Conservation (phyloP, 2,329 filamentous ascomycete genomes). For the Epichloe bromicola region DNA sequence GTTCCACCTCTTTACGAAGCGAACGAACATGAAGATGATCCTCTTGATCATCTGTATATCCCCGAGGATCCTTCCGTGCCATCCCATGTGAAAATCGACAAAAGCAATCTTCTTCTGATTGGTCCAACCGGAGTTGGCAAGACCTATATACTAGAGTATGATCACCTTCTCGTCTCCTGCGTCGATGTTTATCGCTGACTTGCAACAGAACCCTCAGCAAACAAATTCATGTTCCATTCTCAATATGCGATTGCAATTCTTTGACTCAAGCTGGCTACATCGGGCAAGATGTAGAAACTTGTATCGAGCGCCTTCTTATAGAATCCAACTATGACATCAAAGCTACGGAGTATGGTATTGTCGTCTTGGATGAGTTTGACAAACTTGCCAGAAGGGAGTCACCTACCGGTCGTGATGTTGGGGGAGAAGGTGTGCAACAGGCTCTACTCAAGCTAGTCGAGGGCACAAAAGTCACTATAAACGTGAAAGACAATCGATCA, state of each 20-base stretch:
- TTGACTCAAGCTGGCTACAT: slow-evolving; percentile 97
- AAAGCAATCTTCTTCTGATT: slow-evolving; percentile 84
- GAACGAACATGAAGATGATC: slow-evolving; percentile 16
- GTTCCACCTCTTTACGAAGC: slow-evolving; percentile 28
- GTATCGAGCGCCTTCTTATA: slow-evolving; percentile 78
- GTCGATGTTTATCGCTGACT: slow-evolving; percentile 9
- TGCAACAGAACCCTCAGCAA: slow-evolving; percentile 68
- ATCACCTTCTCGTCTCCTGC: not conserved
- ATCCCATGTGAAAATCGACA: slow-evolving; percentile 64
- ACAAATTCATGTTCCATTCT: slow-evolving; percentile 88
- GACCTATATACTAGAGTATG: slow-evolving; percentile 73
- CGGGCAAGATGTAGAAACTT: slow-evolving; percentile 93
- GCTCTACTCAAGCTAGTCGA: slow-evolving; percentile 92
- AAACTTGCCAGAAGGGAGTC: slow-evolving; percentile 88
- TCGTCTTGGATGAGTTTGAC: slow-evolving; percentile 93
- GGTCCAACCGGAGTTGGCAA: slow-evolving; percentile 94
- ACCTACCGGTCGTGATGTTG: slow-evolving; percentile 81
- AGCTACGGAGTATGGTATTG: slow-evolving; percentile 79
- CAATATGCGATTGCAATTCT: slow-evolving; percentile 89
- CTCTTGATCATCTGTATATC: slow-evolving; percentile 32
- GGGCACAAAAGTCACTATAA: slow-evolving; percentile 84
- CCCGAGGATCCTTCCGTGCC: slow-evolving; percentile 31
- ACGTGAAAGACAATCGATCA: slow-evolving; percentile 65
- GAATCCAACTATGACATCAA: slow-evolving; percentile 82
- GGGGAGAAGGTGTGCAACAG: slow-evolving; percentile 93